Base-by-base conservation (phyloP, 139 green algal species). In the Chlorella sp. region DNA sequence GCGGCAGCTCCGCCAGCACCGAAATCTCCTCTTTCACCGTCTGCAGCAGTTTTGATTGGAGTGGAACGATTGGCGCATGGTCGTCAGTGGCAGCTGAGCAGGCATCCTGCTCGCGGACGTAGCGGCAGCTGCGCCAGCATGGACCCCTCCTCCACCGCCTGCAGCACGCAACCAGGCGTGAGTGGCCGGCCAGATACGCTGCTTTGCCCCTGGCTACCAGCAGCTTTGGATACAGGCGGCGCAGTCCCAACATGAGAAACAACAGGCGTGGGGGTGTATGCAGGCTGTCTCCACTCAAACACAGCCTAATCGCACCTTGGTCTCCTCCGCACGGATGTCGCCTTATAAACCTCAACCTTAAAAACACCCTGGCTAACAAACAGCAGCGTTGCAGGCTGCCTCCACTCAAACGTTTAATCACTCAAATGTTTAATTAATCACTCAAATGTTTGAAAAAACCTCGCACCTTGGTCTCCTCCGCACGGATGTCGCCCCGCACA, bases 271-370 rank as follows among this genome's bases (percentile, higher is more conserved):
- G 60, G 24, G 16, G 60, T 34, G 60, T 72, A 5, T n/a, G n/a
- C n/a, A n/a, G n/a, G n/a, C n/a, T n/a, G n/a, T n/a, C n/a, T n/a
- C n/a, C n/a, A n/a, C n/a, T n/a, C n/a, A n/a, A n/a, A n/a, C n/a
- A 40, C 30, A n/a, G n/a, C n/a, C n/a, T n/a, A n/a, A n/a, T 16
- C 28, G 26, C 48, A 84, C 30, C 85, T 97, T 97, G 75, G 89
- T 92, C 62, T 96, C 92, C 11, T 90, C 87, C 1, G 94, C 91
- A 58, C 85, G 90, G 20, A 97, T 85, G 86, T 97, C 94, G 1
- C 92, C 92, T 34, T 22, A 38, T 38, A 48, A 38, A 30, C 38
- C 5, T 16, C 68, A 11, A 30, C 2, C 8, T n/a, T n/a, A n/a
- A n/a, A n/a, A n/a, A n/a, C n/a, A n/a, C n/a, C n/a, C n/a, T n/a